A percentile compares a stretch with the other conserved stretches of the same genome.
These are phyloP conservation scores for Ruellia speciosa DNA, from an alignment of 305 asterid genomes.

Conservation along the genomic window DNA sequence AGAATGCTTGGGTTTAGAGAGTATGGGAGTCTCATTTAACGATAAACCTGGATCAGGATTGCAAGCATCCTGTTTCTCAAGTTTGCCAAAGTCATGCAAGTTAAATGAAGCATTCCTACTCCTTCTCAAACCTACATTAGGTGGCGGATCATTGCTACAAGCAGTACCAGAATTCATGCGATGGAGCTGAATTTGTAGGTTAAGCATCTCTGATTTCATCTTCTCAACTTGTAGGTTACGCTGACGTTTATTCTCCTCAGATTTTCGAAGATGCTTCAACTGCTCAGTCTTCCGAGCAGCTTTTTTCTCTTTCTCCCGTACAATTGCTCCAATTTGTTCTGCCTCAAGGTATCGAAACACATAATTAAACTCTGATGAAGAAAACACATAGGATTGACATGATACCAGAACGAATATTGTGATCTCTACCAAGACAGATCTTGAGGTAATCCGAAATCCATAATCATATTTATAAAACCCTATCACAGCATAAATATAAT, in stretches of 20 bases:
- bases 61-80: slow-evolving; percentile 50
- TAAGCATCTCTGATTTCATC: slow-evolving; percentile 99
- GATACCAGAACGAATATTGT: slow-evolving; percentile 86
- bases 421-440: slow-evolving; percentile 96
- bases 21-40: slow-evolving; percentile 20
- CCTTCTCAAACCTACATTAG: slow-evolving; percentile 66
- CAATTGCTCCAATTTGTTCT: slow-evolving; percentile 98
- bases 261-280: slow-evolving; percentile 80
- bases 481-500: slow-evolving; percentile 86
- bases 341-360: slow-evolving; percentile 98
- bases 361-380: slow-evolving; percentile 90
- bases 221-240: slow-evolving; percentile 96
- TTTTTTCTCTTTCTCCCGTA: slow-evolving; percentile 91
- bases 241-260: slow-evolving; percentile 83
- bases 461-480: slow-evolving; percentile 96
- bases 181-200: slow-evolving; percentile 82
- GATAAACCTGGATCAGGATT: slow-evolving; percentile 39
- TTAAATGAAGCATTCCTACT: slow-evolving; percentile 43
- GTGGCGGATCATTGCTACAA: slow-evolving; percentile 45
- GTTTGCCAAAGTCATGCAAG: slow-evolving; percentile 34
- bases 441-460: slow-evolving; percentile 94
- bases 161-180: slow-evolving; percentile 51
- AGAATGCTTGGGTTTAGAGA: background rate
- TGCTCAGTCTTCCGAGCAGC: slow-evolving; percentile 96
- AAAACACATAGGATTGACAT: slow-evolving; percentile 91